Evolutionary conservation across 192 early-diverging fungal genomes (phyloP), one percentile per base, ranked within the genome.

Genomic region (Martensiomyces pterosporus): DNA sequence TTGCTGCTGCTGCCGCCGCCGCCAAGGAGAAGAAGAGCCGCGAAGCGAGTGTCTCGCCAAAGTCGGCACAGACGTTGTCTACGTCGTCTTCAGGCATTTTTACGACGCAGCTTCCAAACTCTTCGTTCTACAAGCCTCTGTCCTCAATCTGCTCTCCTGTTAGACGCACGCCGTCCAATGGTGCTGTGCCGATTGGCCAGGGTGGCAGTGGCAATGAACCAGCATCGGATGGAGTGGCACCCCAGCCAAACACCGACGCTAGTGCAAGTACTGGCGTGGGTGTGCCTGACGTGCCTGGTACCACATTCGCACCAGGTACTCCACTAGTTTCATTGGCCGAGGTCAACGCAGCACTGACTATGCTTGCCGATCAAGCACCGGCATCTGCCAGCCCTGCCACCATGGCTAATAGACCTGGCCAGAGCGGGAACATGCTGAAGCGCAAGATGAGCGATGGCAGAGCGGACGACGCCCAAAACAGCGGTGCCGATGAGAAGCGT

Each of bases 121-220:
- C 70, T 43, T 61, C 70, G 34, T 67, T 74, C 52, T 74, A 58
- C 55, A 74, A 74, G 43, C 70, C 70, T 12, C 55, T 74, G 12
- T 57, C 70, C 14, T 72, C 68, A 17, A 72, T 72, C 26, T 57
- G 52, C 24, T 48, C 62, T 18, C 57, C 68, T 0, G 27, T 43
- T 3, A 32, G 49, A 6, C 53, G 52, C 32, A 13, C 52, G 2
- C 25, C 60, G 6, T 43, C 57, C 29, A 32, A 12, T 32, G 12
- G 29, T 12, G n/a, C n/a, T n/a, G n/a, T n/a, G n/a, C n/a, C n/a
- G n/a, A n/a, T n/a, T n/a, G n/a, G n/a, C n/a, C n/a, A n/a, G n/a
- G n/a, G n/a, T n/a, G 9, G 24, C 15, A 18, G 16, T 15, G 15
- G 12, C 9, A 9, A 22, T 10, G 9, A 26, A 37, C n/a, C n/a